Evolutionary conservation across 441 rosid genomes (phyloP).

Genomic region (Capsella rubella): DNA sequence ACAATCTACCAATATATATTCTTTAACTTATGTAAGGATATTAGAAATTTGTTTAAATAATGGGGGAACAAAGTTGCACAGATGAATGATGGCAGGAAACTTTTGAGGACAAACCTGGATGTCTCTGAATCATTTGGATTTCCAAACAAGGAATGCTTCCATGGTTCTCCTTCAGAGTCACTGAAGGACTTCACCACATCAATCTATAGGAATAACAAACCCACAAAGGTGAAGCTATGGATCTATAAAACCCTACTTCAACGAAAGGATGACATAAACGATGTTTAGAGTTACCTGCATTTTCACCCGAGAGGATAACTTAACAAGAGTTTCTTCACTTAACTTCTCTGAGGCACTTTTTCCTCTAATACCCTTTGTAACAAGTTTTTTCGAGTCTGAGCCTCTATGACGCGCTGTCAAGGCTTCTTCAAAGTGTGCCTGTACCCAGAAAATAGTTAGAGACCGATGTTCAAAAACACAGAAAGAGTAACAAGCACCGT

Average conservation of each 20-base stretch:
- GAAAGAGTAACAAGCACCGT: conserved; percentile 22
- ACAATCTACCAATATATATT: conserved; percentile 13
- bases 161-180: conserved; percentile 86
- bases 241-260: conserved; percentile 23
- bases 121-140: conserved; percentile 97
- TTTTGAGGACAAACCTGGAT: conserved; percentile 67
- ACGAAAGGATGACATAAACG: conserved; percentile 13
- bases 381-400: conserved; percentile 80
- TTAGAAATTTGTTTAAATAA: conserved; percentile 5
- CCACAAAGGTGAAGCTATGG: conserved; percentile 32
- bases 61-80: background rate
- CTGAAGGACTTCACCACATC: conserved; percentile 88
- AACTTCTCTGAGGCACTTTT: conserved; percentile 84
- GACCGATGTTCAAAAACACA: conserved; percentile 5
- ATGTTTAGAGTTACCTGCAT: conserved; percentile 67
- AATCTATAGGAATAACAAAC: conserved; percentile 56
- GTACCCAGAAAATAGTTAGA: conserved; percentile 45
- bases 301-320: conserved; percentile 83
- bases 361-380: conserved; percentile 82
- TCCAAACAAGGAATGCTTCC: conserved; percentile 95
- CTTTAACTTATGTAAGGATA: conserved; percentile 19
- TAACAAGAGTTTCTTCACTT: conserved; percentile 86
- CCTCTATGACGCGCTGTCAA: conserved; percentile 85
- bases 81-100: background rate
- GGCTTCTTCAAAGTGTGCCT: conserved; percentile 98